A percentile compares a stretch with the other conserved stretches of the same genome.
These are phyloP conservation scores for Prinsepia uniflora DNA, from an alignment of 306 rosid species.

Conservation along the genomic window DNA sequence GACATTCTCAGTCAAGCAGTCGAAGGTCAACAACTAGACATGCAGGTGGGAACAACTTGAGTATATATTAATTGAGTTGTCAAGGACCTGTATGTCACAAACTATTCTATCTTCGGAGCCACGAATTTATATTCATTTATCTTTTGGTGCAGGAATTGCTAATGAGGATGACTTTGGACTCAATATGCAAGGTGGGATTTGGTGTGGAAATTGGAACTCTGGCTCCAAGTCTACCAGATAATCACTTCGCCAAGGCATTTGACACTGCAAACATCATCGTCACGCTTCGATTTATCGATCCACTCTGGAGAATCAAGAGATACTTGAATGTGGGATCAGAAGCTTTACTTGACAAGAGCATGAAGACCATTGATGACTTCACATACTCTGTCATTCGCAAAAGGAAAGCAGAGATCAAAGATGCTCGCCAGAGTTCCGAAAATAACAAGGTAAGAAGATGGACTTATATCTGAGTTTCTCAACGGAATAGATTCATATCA, in stretches of 20 bases:
- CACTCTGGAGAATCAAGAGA: constrained; percentile 74
- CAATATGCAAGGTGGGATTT: constrained; percentile 90
- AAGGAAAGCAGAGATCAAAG: constrained; percentile 77
- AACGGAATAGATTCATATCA: background rate
- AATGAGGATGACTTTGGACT: constrained; percentile 96
- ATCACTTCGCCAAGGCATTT: constrained; percentile 73
- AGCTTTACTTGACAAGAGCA: constrained; percentile 75
- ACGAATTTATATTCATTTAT: background rate
- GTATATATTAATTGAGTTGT: background rate
- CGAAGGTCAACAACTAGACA: constrained; percentile 57
- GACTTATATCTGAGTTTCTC: background rate
- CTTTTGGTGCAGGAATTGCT: constrained; percentile 55
- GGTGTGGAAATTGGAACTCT: constrained; percentile 93
- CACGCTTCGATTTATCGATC: constrained; percentile 85
- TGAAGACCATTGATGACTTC: constrained; percentile 64
- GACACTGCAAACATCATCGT: constrained; percentile 84
- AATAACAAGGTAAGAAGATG: constrained; percentile 44
- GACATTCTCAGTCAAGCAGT: constrained; percentile 45
- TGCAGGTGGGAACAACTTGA: constrained; percentile 54
- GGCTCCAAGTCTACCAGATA: constrained; percentile 65
- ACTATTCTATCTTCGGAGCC: background rate
- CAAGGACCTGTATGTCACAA: too few relatives aligned
- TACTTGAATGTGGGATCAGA: constrained; percentile 68
- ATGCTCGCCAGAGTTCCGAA: constrained; percentile 29
- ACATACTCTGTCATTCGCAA: constrained; percentile 72